Evolutionary conservation across 2,329 filamentous ascomycete genomes (phyloP), one percentile per base, ranked within the genome.

Genomic region (Colletotrichum sp.): DNA sequence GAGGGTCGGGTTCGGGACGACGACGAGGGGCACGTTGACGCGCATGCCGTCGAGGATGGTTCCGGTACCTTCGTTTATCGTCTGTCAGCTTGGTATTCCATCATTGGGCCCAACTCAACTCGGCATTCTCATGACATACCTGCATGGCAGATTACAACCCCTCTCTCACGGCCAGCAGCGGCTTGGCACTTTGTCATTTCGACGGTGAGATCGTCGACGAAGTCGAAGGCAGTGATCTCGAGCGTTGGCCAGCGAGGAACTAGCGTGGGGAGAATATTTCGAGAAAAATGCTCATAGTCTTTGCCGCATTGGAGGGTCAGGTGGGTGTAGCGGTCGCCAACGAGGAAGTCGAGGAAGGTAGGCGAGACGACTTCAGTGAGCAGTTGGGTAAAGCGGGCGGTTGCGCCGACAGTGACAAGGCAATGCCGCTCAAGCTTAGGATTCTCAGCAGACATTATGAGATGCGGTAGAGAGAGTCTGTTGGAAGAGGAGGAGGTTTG

Each of bases 381-480:
- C 3, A 99, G 90, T 8, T 88, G 84, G 68, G 90, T 88, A 85
- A 99, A 99, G 24, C 94, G 91, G 18, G 96, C 96, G 0, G 96
- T 99, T 8, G 97, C 96, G 72, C 97, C 97, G 34, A 98, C 94
- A 0, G 97, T 99, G 71, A 98, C 93, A 79, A 99, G 94, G 82
- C 95, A 97, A 69, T 87, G 82, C 38, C 84, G 82, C 30, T 82
- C 74, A 21, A 79, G 66, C 8, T 24, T 12, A 8, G 28, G n/a
- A 21, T 36, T 2, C 9, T 75, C 38, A 5, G 38, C 8, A 32
- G 61, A 16, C 64, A 71, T 75, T 15, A 52, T 34, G 18, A 48
- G 26, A 12, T 66, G 12, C 3, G 16, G 16, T 30, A 6, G 36
- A 6, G n/a, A 15, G 26, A 15, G 43, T 32, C 58, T 24, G 26